Base-by-base conservation (phyloP, 352 stramenopile genomes). In the Phytophthora chlamydospora region DNA sequence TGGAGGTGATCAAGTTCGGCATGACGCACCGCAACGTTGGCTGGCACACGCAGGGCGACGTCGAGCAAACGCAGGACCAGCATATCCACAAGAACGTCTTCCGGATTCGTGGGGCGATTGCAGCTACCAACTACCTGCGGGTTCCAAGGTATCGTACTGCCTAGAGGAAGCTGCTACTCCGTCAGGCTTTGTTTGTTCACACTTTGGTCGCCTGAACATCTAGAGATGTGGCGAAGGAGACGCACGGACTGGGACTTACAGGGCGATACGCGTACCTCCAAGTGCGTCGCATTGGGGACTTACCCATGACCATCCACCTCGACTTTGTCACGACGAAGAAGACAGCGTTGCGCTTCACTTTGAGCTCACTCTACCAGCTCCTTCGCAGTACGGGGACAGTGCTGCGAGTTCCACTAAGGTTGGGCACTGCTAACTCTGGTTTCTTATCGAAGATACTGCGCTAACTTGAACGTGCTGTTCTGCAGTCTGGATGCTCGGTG, bases 1-100 rank as follows among this genome's bases (percentile, higher is more conserved):
- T 95, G n/a, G 85, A 96, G 53, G 84, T 95, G 31, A 78, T 96
- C 66, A 89, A 89, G 48, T 83, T 85, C 43, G 83, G 78, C 1
- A 76, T 91, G 59, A 83, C 81, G 8, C 78, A 89, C 47, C 66
- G 62, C 29, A 78, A 58, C 8, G 66, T 91, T 35, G 83, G 83
- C 4, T 90, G 66, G 59, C 63, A 75, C 36, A 62, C 64, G 1
- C 82, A 88, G 17, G 84, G 84, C 6, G 83, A 94, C 39, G 83
- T 93, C 5, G 81, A 89, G 49, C 78, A 93, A 58, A 58, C 60
- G 7, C 75, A 88, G 16, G 87, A 95, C 46, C 61, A 61, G 17
- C 51, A 73, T 38, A 84, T 96, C 39, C 77, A 85, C 45, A 93
- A 95, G 58, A 92, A 82, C 36, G 78, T 96, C 2, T 91, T 90